These are phyloP conservation scores for Ceratocystis destructans DNA, from an alignment of 2,329 filamentous ascomycete species.

Conservation along the genomic window DNA sequence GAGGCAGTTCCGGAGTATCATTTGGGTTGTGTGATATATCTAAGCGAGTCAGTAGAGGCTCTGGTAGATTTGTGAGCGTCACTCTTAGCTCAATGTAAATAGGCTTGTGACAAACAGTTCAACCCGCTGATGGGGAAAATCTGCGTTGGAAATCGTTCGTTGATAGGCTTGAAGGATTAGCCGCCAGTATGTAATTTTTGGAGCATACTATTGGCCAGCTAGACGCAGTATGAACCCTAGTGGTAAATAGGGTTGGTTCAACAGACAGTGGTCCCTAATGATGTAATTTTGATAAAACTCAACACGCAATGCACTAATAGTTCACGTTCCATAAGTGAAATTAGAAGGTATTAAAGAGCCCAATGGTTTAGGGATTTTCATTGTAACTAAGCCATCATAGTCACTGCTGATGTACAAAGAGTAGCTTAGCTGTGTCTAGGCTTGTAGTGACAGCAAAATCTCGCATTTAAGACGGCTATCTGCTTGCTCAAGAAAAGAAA, in stretches of 20 bases:
- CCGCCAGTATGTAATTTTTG: background rate
- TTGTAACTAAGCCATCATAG: background rate
- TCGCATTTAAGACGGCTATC: background rate
- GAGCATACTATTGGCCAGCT: background rate
- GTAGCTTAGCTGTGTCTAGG: background rate
- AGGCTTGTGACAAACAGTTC: background rate
- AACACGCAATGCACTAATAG: background rate
- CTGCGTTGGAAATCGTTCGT: constrained; percentile 1
- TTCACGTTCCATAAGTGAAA: background rate
- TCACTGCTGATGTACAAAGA: background rate
- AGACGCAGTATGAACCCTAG: background rate
- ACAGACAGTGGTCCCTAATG: too few species aligned
- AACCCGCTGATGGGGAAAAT: constrained; percentile 12
- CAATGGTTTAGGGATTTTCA: background rate
- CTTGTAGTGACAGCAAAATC: background rate
- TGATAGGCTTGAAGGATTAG: background rate
- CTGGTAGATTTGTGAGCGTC: background rate
- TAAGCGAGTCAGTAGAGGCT: background rate
- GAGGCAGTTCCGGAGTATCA: constrained; percentile 22
- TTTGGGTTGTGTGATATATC: constrained; percentile 9
- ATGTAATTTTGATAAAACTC: too few species aligned
- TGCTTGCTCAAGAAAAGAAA: background rate
- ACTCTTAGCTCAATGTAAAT: background rate
- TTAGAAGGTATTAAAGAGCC: background rate
- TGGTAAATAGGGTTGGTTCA: background rate